A percentile compares a stretch with the other conserved stretches of the same genome.
These are phyloP conservation scores for Zoysia matrella DNA, from an alignment of 202 grass and related monocot genomes.

Conservation along the genomic window DNA sequence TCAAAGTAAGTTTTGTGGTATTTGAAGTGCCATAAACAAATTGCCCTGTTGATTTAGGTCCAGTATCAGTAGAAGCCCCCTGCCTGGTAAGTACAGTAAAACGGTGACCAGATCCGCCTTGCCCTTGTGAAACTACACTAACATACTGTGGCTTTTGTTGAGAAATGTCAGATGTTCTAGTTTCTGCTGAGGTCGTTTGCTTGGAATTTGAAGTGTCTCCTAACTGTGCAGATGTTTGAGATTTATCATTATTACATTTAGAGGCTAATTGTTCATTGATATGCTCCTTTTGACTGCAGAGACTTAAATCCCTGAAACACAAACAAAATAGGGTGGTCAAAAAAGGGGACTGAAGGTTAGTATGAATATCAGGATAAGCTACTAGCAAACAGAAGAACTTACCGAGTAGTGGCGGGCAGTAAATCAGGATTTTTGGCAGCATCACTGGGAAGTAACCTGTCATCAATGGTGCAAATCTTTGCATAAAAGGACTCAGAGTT, in stretches of 20 bases:
- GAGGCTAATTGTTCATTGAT: conserved; percentile 34
- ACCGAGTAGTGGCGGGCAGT: conserved; percentile 41
- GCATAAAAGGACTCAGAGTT: conserved; percentile 35
- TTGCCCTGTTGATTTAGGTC: conserved; percentile 42
- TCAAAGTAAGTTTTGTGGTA: conserved; percentile 16
- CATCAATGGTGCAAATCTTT: conserved; percentile 45
- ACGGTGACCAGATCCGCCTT: conserved; percentile 33
- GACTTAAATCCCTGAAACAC: conserved; percentile 42
- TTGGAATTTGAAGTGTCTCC: conserved; percentile 35
- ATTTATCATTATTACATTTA: conserved; percentile 31
- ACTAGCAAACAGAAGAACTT: conserved; percentile 32
- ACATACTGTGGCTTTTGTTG: conserved; percentile 49
- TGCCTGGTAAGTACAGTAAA: conserved; percentile 57
- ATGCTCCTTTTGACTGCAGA: conserved; percentile 21
- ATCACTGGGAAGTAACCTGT: conserved; percentile 28
- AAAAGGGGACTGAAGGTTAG: not conserved
- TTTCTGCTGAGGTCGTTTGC: too few relatives aligned
- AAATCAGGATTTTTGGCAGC: conserved; percentile 43
- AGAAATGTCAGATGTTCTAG: not conserved
- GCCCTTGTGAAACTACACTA: conserved; percentile 51
- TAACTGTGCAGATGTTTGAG: conserved; percentile 34
- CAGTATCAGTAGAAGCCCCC: conserved; percentile 34
- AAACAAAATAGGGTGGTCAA: conserved; percentile 27
- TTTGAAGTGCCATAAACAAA: not conserved
- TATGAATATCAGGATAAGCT: conserved; percentile 30